Percentiles rank a stretch among this genome's conserved stretches.
Conservation (phyloP, 305 asterid genomes). For the Striga hermonthica region DNA sequence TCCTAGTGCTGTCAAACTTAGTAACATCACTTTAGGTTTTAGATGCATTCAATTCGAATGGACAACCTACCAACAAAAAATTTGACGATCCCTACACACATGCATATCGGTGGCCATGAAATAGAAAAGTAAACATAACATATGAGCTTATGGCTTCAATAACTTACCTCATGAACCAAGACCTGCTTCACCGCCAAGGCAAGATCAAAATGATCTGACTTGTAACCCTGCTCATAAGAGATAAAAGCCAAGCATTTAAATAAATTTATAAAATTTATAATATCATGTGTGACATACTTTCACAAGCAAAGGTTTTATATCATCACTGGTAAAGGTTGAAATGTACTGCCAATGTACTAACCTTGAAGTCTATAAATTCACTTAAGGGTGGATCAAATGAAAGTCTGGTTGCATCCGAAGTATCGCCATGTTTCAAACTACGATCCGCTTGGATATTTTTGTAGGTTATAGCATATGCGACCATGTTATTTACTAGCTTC, state of each 20-base stretch:
- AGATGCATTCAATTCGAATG: background rate
- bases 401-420: conserved; percentile 54
- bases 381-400: conserved; percentile 78
- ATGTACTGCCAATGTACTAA: conserved; percentile 35
- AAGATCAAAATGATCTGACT: conserved; percentile 59
- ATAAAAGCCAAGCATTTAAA: conserved; percentile 26
- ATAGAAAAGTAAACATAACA: conserved; percentile 4
- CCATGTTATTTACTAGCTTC: conserved; percentile 75
- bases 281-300: conserved; percentile 2
- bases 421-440: conserved; percentile 49
- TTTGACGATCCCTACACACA: conserved; percentile 2
- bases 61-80: background rate
- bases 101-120: background rate
- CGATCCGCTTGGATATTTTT: conserved; percentile 62
- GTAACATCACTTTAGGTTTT: conserved; percentile 9
- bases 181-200: conserved; percentile 76
- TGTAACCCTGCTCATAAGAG: conserved; percentile 58
- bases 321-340: conserved; percentile 13
- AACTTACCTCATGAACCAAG: conserved; percentile 84
- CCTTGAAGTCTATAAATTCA: conserved; percentile 69
- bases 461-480: conserved; percentile 78
- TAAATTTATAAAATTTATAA: conserved; percentile 20
- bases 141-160: conserved; percentile 8
- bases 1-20: no score
- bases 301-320: conserved; percentile 4